These are phyloP conservation scores for Nicotiana sylvestris DNA, from an alignment of 257 asterid genomes.

Conservation along the genomic window DNA sequence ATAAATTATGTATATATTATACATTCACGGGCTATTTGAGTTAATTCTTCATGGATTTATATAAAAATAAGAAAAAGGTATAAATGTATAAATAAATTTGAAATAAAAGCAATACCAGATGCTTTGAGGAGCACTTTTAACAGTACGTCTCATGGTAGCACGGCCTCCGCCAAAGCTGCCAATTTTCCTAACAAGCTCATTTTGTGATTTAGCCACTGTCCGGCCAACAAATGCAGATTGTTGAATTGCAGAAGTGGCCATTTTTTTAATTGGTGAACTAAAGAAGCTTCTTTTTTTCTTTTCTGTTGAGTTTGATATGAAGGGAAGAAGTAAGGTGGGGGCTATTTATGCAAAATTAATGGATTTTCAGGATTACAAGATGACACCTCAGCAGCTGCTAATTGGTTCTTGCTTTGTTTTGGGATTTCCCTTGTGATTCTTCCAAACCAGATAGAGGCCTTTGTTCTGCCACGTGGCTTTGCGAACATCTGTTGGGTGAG, in stretches of 20 bases:
- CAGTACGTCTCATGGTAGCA: conserved; percentile 87
- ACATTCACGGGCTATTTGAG: too few species aligned
- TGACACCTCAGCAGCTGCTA: conserved; percentile 34
- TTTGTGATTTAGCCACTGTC: conserved; percentile 56
- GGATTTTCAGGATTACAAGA: conserved; percentile 37
- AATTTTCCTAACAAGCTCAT: conserved; percentile 57
- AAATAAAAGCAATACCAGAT: conserved; percentile 49
- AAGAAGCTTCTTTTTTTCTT: background rate
- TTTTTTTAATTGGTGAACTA: background rate
- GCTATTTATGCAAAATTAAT: conserved; percentile 20
- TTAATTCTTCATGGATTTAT: too few species aligned
- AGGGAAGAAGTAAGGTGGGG: background rate
- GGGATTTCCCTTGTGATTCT: conserved; percentile 42
- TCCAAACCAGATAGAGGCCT: conserved; percentile 24
- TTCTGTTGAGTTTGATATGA: conserved; percentile 8
- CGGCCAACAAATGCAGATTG: conserved; percentile 72
- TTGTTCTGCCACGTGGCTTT: conserved; percentile 44
- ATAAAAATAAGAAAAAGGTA: too few species aligned
- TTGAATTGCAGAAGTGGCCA: conserved; percentile 76
- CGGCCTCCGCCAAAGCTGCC: conserved; percentile 58
- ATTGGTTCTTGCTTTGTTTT: conserved; percentile 43
- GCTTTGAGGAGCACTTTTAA: conserved; percentile 75
- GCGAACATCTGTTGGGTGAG: conserved; percentile 17
- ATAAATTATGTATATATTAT: too few species aligned
- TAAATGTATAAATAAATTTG: background rate